Base-by-base conservation (phyloP, 129 eudicot genomes). In the Logfia minima region DNA sequence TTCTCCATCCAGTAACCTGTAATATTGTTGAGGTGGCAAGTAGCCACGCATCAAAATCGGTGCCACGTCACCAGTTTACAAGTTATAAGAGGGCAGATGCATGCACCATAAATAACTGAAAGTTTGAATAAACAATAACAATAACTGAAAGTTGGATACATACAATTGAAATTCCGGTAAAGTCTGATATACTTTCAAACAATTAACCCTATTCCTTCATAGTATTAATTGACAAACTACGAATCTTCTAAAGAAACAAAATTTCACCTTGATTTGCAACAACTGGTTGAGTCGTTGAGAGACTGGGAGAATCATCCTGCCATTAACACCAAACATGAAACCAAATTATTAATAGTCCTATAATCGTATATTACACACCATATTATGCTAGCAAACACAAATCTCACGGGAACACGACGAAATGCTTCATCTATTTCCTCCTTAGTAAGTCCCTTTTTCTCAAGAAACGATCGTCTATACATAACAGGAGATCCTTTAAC, bases 401-500 rank as follows among this genome's bases (percentile, higher is more conserved):
- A 26, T 74, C 96, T 82, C 83, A 94, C 99, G n/a, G 99, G 99
- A 81, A 91, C 99, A 67, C 94, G 90, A 21, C 96, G 92, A 79
- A 94, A 94, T 74, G 99, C 94, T 89, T 94, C 99, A 85, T 94
- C 99, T 21, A 94, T 94, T 80, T 94, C 99, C 88, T 94, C 97
- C 74, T 91, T 94, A 10, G 99, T 94, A 65, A 94, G 97, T 67
- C 99, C 99, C 79, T 94, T 94, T 81, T 85, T 86, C 87, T 94
- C 99, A 67, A 94, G 99, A 86, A 94, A 94, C 56, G 97, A 91
- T 29, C 97, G 86, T 74, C 97, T 91, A 68, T 94, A 87, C 76
- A 89, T 85, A 65, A 94, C 89, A 39, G 99, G 99, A 63, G 99
- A 94, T 75, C 99, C 99, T 81, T 78, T 89, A 75, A 94, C 99